Conservation (phyloP, 345 rosid species). For the Hypericum perforatum region DNA sequence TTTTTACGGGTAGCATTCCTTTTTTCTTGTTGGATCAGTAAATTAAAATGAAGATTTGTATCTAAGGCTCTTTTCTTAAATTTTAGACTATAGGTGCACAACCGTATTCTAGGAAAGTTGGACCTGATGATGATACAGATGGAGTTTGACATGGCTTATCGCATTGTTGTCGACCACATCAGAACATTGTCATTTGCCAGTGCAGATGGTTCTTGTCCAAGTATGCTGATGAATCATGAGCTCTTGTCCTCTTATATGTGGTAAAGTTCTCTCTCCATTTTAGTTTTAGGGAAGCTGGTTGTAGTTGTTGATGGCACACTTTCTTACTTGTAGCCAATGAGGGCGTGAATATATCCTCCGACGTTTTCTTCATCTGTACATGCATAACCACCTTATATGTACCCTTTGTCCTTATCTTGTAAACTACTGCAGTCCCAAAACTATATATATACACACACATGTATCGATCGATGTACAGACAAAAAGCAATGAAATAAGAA, state of each 20-base stretch:
- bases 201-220: slow-evolving; percentile 98
- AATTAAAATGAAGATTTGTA: not conserved
- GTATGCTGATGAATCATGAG: slow-evolving; percentile 21
- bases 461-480: no score
- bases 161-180: slow-evolving; percentile 95
- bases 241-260: not conserved
- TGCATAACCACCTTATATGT: no score
- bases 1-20: not conserved
- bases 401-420: no score
- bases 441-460: no score
- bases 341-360: slow-evolving; percentile 89
- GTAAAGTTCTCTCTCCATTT: not conserved
- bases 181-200: slow-evolving; percentile 93
- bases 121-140: slow-evolving; percentile 66
- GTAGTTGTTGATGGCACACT: not conserved
- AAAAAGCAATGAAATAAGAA: no score
- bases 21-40: not conserved
- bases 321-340: slow-evolving; percentile 58
- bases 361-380: slow-evolving; percentile 94
- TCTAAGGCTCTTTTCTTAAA: no score
- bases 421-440: no score
- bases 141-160: slow-evolving; percentile 89
- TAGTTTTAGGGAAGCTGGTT: not conserved
- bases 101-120: slow-evolving; percentile 88
- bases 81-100: slow-evolving; percentile 70